phyloP scores from a whole-genome alignment of 768 basidiomycete species.

The Mycena olivaceomarginata region DNA sequence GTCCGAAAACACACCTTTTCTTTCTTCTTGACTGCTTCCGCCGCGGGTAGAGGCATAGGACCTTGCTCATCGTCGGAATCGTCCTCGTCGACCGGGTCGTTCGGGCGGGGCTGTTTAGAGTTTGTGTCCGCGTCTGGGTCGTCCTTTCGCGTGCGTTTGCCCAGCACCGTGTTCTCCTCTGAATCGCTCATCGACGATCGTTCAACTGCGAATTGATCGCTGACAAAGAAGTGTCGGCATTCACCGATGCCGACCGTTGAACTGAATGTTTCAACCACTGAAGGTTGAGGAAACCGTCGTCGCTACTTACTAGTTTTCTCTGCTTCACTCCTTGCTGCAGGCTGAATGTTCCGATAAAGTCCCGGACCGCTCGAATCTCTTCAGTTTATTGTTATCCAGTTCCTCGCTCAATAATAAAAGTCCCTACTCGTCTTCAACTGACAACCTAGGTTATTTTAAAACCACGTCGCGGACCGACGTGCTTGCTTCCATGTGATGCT shows the following conservation, averaged over 20 bases:
- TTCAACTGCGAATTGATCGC: background rate
- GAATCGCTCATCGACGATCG: constrained; percentile 60
- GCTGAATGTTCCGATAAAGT: too few relatives aligned
- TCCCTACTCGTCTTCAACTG: too few relatives aligned
- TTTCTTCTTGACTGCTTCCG: constrained; percentile 80
- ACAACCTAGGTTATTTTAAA: background rate
- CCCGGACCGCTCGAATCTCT: too few relatives aligned
- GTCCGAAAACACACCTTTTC: constrained; percentile 78
- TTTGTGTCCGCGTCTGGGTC: constrained; percentile 50
- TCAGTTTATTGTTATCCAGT: too few relatives aligned
- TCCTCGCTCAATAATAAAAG: too few relatives aligned
- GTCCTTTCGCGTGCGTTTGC: constrained; percentile 75
- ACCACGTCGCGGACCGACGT: constrained; percentile 9
- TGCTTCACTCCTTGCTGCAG: too few relatives aligned
- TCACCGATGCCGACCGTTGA: too few relatives aligned
- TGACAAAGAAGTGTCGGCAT: too few relatives aligned
- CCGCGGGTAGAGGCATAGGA: constrained; percentile 86
- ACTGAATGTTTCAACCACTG: too few relatives aligned
- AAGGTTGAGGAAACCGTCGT: too few relatives aligned
- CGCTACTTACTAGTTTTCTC: too few relatives aligned
- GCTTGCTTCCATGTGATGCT: background rate
- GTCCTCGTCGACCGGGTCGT: constrained; percentile 61
- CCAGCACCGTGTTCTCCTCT: constrained; percentile 74
- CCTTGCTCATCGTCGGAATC: constrained; percentile 88
- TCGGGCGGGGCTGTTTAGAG: constrained; percentile 39